Conservation (phyloP, 2,329 filamentous ascomycete genomes). For the Colletotrichum sp. region DNA sequence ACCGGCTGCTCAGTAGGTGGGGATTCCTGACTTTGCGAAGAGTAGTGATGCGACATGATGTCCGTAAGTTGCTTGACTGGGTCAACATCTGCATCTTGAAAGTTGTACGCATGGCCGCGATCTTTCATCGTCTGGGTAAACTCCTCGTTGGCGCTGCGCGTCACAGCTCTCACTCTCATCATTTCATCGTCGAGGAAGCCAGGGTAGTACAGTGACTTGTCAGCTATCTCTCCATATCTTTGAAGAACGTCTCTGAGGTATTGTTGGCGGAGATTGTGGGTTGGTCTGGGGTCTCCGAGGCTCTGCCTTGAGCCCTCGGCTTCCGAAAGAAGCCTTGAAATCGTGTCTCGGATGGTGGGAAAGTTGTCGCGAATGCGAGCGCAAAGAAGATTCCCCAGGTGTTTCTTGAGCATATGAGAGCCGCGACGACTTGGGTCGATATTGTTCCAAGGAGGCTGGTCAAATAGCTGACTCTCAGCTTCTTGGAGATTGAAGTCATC, state of each 20-base stretch:
- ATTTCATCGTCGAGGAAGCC: slow-evolving; percentile 18
- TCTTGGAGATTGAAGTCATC: slow-evolving; percentile 28
- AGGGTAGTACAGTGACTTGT: slow-evolving; percentile 27
- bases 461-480: slow-evolving; percentile 33
- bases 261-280: slow-evolving; percentile 24
- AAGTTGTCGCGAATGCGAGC: slow-evolving; percentile 40
- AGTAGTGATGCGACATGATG: too few species aligned
- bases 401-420: slow-evolving; percentile 30
- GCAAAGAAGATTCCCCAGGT: slow-evolving; percentile 34
- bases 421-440: slow-evolving; percentile 30
- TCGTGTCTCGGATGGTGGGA: slow-evolving; percentile 27
- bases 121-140: slow-evolving; percentile 33
- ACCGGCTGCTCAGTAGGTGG: too few species aligned
- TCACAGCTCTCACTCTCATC: slow-evolving; percentile 23
- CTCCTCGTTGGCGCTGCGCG: slow-evolving; percentile 10
- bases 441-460: slow-evolving; percentile 29
- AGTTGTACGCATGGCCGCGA: slow-evolving; percentile 29
- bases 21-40: too few species aligned
- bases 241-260: slow-evolving; percentile 30
- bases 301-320: slow-evolving; percentile 4
- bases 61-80: neutral
- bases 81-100: slow-evolving; percentile 28
- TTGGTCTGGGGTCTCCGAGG: slow-evolving; percentile 32
- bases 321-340: slow-evolving; percentile 25
- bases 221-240: slow-evolving; percentile 25